Percentiles rank a stretch among this genome's conserved stretches.
These are phyloP conservation scores for Solanum bukasovii DNA, from an alignment of 257 asterid genomes.

Conservation along the genomic window DNA sequence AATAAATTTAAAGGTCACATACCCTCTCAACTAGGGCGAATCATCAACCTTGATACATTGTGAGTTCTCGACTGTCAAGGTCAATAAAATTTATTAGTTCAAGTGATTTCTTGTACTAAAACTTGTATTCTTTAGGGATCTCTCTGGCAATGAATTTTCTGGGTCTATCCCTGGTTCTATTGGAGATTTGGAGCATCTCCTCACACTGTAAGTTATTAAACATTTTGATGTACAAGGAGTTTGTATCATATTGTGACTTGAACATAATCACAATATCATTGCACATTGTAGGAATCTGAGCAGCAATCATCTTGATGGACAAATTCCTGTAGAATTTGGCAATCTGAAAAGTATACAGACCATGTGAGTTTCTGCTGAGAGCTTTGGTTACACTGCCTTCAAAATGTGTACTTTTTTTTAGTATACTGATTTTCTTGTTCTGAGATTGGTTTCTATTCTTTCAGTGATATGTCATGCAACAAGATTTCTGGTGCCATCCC, in stretches of 20 bases:
- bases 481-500: constrained; percentile 59
- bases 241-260: not conserved
- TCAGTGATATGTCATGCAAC: constrained; percentile 79
- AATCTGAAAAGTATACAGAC: constrained; percentile 70
- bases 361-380: constrained; percentile 39
- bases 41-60: constrained; percentile 86
- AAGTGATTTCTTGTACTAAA: not conserved
- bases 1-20: constrained; percentile 65
- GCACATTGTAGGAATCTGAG: constrained; percentile 59
- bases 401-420: not conserved
- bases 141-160: constrained; percentile 66
- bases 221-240: not conserved
- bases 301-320: constrained; percentile 54
- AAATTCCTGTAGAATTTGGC: constrained; percentile 72
- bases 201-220: constrained; percentile 50
- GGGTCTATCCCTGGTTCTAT: constrained; percentile 79
- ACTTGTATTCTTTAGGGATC: constrained; percentile 45
- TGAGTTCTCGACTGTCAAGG: constrained; percentile 21
- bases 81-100: not conserved
- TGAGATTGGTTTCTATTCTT: not conserved
- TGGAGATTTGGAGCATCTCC: constrained; percentile 96
- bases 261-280: not conserved
- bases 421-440: not conserved
- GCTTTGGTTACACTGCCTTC: not conserved
- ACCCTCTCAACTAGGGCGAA: constrained; percentile 76